Evolutionary conservation across 164 flowering plant genomes (phyloP), one percentile per base, ranked within the genome.

Genomic region (Platanus orientalis): DNA sequence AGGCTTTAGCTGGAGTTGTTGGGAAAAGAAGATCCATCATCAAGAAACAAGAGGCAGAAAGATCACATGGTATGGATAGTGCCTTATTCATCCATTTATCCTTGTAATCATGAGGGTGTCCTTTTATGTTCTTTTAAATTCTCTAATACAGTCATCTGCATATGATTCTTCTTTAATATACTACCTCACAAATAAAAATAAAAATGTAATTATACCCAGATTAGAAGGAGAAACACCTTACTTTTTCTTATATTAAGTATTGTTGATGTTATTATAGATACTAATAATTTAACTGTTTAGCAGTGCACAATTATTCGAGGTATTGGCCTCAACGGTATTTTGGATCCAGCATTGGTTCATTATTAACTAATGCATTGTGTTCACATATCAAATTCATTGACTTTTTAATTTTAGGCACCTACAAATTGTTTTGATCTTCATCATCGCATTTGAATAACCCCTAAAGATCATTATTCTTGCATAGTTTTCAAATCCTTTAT

Each of bases 31-130:
- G 73, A 42, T 44, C 50, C 61, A 61, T 50, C 67, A 69, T 64
- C 44, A 64, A 49, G 36, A 68, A 65, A 54, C 63, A 69, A 57
- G 57, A 62, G 55, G 59, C 62, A 62, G 58, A 63, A 65, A 66
- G 25, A 49, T 69, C 71, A 73, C 73, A 62, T 73, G 64, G 70
- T 65, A 54, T 70, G 62, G 61, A 20, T 54, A 52, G 53, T 62
- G 61, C 64, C 58, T 48, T 63, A 57, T 54, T 28, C 34, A 51
- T 57, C 67, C 53, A 51, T 62, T 69, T 66, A 32, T 53, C 57
- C 56, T 54, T 58, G 30, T 68, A 52, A 69, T 73, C 73, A 73
- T 69, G 63, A 65, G 30, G 23, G 19, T 65, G 16, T 23, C 48
- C 50, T 34, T 49, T 54, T 29, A 40, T 29, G 45, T 58, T 62